phyloP scores from a whole-genome alignment of 2,329 filamentous ascomycete genomes.

The Coccinonectria pachysandricola region DNA sequence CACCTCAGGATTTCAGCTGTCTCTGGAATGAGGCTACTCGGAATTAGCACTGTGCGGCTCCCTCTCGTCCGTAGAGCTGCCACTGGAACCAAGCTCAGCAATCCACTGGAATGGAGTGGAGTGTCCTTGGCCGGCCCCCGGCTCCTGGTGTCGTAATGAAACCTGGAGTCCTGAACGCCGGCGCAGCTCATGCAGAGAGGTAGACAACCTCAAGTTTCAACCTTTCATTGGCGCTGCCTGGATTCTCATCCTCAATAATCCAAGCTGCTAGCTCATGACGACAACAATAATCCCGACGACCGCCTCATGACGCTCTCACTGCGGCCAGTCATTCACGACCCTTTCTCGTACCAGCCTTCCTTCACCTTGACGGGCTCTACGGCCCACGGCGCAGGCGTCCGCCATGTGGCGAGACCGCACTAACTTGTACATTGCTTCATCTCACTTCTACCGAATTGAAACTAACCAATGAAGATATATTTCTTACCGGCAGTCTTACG shows the following conservation, averaged over 20 bases:
- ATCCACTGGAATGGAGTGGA: too few species aligned
- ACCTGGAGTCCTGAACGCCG: too few species aligned
- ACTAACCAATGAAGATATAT: constrained; percentile 58
- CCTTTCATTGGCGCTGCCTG: too few species aligned
- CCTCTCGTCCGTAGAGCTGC: constrained; percentile 3
- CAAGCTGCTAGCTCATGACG: constrained; percentile 15
- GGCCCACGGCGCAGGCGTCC: constrained; percentile 35
- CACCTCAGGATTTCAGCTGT: too few species aligned
- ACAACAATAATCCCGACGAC: constrained; percentile 11
- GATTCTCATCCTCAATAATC: constrained; percentile 4
- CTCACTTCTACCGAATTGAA: constrained; percentile 7
- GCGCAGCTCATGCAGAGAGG: too few species aligned
- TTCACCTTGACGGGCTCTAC: constrained; percentile 17
- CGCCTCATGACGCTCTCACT: constrained; percentile 15
- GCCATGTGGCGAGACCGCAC: constrained; percentile 99
- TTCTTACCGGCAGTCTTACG: constrained; percentile 97
- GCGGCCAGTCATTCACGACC: constrained; percentile 6
- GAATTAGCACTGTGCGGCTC: constrained; percentile 13
- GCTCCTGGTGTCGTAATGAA: too few species aligned
- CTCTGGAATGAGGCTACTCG: too few species aligned
- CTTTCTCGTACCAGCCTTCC: constrained; percentile 5
- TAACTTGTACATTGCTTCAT: constrained; percentile 62
- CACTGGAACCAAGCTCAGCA: constrained; percentile 1
- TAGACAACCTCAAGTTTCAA: too few species aligned
- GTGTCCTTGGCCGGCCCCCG: too few species aligned